These are phyloP conservation scores for Suhomyces atakaporum DNA, from an alignment of 1,139 yeast species.

Conservation along the genomic window DNA sequence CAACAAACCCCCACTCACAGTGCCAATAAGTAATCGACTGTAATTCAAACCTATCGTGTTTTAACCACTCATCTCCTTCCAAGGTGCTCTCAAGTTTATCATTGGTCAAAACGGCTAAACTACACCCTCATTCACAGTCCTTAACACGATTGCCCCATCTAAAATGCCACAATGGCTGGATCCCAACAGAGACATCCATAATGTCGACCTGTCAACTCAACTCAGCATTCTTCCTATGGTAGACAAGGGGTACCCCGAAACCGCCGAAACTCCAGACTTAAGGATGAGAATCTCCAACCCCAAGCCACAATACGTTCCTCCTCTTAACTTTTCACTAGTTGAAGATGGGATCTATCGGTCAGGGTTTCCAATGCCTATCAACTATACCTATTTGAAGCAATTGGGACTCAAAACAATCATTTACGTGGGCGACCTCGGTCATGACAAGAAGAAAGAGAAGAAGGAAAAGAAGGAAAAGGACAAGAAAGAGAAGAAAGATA, in stretches of 20 bases:
- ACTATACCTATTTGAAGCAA: conserved; percentile 74
- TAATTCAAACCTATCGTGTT: no score
- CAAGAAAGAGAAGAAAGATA: conserved; percentile 6
- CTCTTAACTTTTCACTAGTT: conserved; percentile 84
- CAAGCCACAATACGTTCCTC: conserved; percentile 63
- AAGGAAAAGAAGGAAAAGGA: conserved; percentile 41
- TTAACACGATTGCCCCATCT: not conserved
- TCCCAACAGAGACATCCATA: conserved; percentile 11
- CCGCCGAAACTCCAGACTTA: conserved; percentile 4
- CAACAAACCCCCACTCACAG: no score
- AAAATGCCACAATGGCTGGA: conserved; percentile 5
- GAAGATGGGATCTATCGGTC: conserved; percentile 86
- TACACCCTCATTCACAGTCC: not conserved
- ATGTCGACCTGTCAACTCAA: conserved; percentile 10
- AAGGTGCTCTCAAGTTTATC: no score
- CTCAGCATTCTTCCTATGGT: conserved; percentile 14
- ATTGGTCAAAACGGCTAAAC: no score
- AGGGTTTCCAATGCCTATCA: conserved; percentile 90
- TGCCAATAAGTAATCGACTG: no score
- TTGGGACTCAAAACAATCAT: conserved; percentile 76
- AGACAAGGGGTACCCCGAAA: conserved; percentile 1
- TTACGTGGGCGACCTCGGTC: conserved; percentile 71
- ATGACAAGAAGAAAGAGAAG: conserved; percentile 25
- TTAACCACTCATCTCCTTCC: no score
- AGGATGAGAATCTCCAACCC: conserved; percentile 14